A percentile compares a stretch with the other conserved stretches of the same genome.
These are phyloP conservation scores for Pyrus hybrid DNA, from an alignment of 331 rosid species.

Conservation along the genomic window DNA sequence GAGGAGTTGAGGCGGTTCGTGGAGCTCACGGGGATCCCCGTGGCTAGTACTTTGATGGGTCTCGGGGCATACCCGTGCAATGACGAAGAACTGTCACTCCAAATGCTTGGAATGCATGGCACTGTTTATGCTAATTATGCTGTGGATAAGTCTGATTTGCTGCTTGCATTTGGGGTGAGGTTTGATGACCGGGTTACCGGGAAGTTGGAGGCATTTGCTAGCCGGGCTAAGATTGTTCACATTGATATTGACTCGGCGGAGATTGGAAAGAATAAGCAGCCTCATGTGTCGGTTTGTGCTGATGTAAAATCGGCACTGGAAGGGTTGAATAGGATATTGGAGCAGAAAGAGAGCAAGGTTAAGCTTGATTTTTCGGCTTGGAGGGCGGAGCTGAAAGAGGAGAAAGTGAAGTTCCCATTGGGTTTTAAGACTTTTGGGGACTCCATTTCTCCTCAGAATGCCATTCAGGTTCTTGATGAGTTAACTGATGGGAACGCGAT, in stretches of 20 bases:
- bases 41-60: conserved; percentile 78
- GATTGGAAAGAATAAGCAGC: conserved; percentile 84
- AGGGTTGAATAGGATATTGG: conserved; percentile 52
- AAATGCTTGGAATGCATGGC: conserved; percentile 85
- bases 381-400: conserved; percentile 64
- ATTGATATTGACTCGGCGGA: conserved; percentile 85
- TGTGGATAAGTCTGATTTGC: conserved; percentile 57
- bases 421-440: conserved; percentile 56
- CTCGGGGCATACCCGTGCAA: conserved; percentile 49
- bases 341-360: conserved; percentile 13
- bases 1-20: conserved; percentile 55
- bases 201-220: conserved; percentile 73
- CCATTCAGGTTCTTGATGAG: conserved; percentile 73
- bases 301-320: conserved; percentile 60
- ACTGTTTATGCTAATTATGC: conserved; percentile 83
- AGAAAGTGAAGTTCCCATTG: conserved; percentile 51
- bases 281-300: conserved; percentile 59
- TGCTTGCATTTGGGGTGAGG: conserved; percentile 85
- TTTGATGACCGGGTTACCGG: conserved; percentile 84
- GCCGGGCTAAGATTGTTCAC: conserved; percentile 77
- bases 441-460: conserved; percentile 67
- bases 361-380: conserved; percentile 49
- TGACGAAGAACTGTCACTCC: conserved; percentile 41
- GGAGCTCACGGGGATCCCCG: conserved; percentile 57
- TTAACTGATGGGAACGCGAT: conserved; percentile 66